Conservation (phyloP, 495 filamentous ascomycete genomes). For the Platismatia glauca region DNA sequence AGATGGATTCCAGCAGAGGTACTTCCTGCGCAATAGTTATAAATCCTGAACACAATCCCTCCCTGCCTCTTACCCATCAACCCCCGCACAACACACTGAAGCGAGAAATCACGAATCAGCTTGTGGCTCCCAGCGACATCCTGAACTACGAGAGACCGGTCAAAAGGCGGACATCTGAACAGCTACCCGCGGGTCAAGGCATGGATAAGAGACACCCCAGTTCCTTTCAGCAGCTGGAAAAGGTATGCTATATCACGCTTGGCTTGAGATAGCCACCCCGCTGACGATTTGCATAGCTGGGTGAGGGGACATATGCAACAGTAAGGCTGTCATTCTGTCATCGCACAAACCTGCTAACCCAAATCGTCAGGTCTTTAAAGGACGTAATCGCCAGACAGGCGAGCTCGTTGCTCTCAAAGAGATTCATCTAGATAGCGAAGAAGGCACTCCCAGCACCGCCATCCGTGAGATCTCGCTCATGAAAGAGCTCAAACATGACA, state of each 20-base stretch:
- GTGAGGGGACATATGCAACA: slow-evolving; percentile 97
- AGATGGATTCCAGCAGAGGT: slow-evolving; percentile 10
- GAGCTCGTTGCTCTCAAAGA: slow-evolving; percentile 97
- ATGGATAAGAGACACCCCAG: slow-evolving; percentile 90
- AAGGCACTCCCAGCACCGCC: slow-evolving; percentile 95
- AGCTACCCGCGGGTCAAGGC: slow-evolving; percentile 9
- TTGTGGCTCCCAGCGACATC: slow-evolving; percentile 15
- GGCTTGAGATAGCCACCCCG: slow-evolving; percentile 1
- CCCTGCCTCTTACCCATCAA: slow-evolving; percentile 11
- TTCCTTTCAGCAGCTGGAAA: slow-evolving; percentile 98
- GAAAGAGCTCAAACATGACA: slow-evolving; percentile 98
- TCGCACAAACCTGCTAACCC: background rate
- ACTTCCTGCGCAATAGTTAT: slow-evolving; percentile 9
- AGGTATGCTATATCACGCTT: slow-evolving; percentile 35
- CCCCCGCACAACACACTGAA: background rate
- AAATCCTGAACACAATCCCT: slow-evolving; percentile 13
- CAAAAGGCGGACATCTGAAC: background rate
- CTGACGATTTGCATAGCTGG: slow-evolving; percentile 48
- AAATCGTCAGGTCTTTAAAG: slow-evolving; percentile 79
- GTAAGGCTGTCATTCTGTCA: slow-evolving; percentile 43
- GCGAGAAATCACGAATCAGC: slow-evolving; percentile 13
- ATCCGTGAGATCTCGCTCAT: slow-evolving; percentile 98
- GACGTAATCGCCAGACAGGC: slow-evolving; percentile 88
- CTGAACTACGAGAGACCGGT: slow-evolving; percentile 8
- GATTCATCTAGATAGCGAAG: slow-evolving; percentile 97